Conservation (phyloP, 306 rosid genomes). For the Senna siamea region DNA sequence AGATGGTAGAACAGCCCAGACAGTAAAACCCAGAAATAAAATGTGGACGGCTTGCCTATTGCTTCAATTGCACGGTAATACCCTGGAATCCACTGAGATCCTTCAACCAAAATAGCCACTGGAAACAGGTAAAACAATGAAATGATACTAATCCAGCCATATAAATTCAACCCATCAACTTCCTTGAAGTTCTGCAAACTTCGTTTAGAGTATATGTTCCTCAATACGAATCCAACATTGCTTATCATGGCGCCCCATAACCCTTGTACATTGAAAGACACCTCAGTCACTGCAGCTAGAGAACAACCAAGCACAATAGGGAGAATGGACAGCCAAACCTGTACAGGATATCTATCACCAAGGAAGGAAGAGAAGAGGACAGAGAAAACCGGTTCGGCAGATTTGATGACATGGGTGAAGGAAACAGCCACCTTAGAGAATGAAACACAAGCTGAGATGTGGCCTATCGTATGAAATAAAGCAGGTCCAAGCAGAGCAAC, state of each 20-base stretch:
- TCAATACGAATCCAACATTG: conserved; percentile 86
- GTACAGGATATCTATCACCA: conserved; percentile 78
- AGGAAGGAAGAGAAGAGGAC: conserved; percentile 74
- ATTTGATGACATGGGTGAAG: conserved; percentile 95
- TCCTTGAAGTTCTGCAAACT: conserved; percentile 82
- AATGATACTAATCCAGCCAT: conserved; percentile 78
- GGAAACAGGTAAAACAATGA: conserved; percentile 82
- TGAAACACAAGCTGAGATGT: conserved; percentile 93
- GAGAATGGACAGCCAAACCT: conserved; percentile 89
- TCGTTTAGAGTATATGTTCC: conserved; percentile 84
- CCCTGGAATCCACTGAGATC: conserved; percentile 90
- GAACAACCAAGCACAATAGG: conserved; percentile 94
- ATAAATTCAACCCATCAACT: conserved; percentile 84
- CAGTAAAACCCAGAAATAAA: conserved; percentile 80
- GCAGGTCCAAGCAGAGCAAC: conserved; percentile 94
- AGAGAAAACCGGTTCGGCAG: conserved; percentile 90
- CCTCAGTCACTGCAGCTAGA: conserved; percentile 87
- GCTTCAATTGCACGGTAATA: conserved; percentile 74
- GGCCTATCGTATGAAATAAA: conserved; percentile 93
- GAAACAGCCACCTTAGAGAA: conserved; percentile 96
- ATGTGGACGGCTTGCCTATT: conserved; percentile 69
- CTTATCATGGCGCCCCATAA: conserved; percentile 88
- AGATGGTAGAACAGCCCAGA: conserved; percentile 96
- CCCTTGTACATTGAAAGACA: conserved; percentile 82
- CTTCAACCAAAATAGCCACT: conserved; percentile 84